Percentiles rank a stretch among this genome's conserved stretches.
Evolutionary conservation across 306 rosid species (phyloP).

Genomic region (Argentina anserina): DNA sequence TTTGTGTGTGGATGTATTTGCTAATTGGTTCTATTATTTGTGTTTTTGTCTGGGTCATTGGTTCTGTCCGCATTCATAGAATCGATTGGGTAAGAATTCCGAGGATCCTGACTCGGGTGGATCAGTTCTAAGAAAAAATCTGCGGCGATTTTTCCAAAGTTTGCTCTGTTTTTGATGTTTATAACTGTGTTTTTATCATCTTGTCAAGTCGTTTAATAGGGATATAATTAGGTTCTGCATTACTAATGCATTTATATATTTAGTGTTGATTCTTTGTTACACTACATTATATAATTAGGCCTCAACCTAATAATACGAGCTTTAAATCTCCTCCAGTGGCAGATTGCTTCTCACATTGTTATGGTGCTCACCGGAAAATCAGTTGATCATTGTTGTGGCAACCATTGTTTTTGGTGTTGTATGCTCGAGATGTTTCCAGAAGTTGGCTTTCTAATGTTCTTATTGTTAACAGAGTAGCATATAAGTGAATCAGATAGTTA

Average conservation of each 20-base stretch:
- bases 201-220: neutral
- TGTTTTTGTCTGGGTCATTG: conserved; percentile 9
- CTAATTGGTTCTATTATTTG: neutral
- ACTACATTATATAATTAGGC: neutral
- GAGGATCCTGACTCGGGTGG: conserved; percentile 6
- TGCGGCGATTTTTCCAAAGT: neutral
- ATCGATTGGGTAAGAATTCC: neutral
- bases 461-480: neutral
- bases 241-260: neutral
- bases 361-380: too few relatives aligned
- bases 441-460: neutral
- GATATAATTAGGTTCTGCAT: neutral
- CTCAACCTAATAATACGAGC: neutral
- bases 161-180: neutral
- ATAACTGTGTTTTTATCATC: neutral
- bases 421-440: neutral
- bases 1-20: neutral
- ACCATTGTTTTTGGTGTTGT: neutral
- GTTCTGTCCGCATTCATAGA: neutral
- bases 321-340: neutral
- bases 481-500: neutral
- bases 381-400: too few relatives aligned
- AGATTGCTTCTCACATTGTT: too few relatives aligned
- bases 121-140: neutral
- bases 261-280: neutral